phyloP scores from a whole-genome alignment of 139 green algal genomes.

The Tetradesmus lagerheimii region DNA sequence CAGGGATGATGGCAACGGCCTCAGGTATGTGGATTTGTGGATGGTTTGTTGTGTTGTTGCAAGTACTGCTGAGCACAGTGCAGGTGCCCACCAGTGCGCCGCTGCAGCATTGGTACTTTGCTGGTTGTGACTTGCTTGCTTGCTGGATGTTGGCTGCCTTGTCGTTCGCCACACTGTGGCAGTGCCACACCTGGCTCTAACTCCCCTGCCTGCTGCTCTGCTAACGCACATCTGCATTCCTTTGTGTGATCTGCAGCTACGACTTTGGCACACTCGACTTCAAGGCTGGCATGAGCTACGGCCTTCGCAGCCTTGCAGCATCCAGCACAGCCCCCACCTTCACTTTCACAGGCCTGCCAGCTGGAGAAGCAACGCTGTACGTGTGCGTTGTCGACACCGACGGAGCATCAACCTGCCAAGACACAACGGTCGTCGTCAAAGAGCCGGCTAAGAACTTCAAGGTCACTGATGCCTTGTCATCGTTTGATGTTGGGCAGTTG shows the following conservation, averaged over 20 bases:
- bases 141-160: no score
- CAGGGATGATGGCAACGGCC: not conserved
- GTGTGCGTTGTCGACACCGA: conserved; percentile 1
- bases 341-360: not conserved
- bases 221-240: not conserved
- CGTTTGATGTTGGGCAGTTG: not conserved
- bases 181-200: no score
- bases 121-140: no score
- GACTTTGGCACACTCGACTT: not conserved
- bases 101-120: no score
- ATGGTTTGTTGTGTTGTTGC: no score
- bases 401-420: not conserved
- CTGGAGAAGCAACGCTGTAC: not conserved
- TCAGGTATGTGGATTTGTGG: not conserved
- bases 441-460: not conserved
- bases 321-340: not conserved
- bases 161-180: no score
- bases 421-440: not conserved
- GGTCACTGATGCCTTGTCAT: not conserved
- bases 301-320: not conserved
- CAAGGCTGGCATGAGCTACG: not conserved
- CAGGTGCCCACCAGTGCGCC: not conserved
- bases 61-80: not conserved
- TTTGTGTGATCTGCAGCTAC: not conserved
- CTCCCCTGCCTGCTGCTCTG: not conserved